Evolutionary conservation across 176 grass and related monocot genomes (phyloP).

Genomic region (Chrysopogon serrulatus): DNA sequence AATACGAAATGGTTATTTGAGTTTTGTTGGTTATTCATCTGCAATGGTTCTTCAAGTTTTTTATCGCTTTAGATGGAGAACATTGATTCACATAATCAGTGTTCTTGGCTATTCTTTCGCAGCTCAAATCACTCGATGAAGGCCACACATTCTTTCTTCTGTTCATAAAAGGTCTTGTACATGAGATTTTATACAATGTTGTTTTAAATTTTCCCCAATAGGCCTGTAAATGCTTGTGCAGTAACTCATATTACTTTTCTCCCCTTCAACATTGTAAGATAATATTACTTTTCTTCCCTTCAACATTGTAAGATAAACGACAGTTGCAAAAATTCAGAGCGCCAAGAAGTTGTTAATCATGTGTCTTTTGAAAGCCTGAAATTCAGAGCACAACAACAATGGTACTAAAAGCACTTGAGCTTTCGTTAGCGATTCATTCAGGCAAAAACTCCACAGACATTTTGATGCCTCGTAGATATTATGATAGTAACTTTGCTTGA

Average conservation of each 20-base stretch:
- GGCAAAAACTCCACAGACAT: no score
- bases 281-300: no score
- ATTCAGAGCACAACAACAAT: no score
- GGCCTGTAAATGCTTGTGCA: neutral
- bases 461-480: no score
- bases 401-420: no score
- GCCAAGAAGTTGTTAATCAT: no score
- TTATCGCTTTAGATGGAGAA: neutral
- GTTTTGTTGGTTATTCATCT: neutral
- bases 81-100: neutral
- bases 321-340: neutral
- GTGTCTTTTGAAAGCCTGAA: no score
- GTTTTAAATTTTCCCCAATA: neutral
- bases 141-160: constrained; percentile 13
- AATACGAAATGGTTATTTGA: no score
- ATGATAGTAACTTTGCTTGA: no score
- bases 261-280: neutral
- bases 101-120: neutral
- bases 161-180: constrained; percentile 13
- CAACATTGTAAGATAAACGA: no score
- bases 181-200: constrained; percentile 19
- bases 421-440: no score
- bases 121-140: neutral
- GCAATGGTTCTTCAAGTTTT: neutral
- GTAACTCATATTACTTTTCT: neutral